These are phyloP conservation scores for Pisolithus sp. DNA, from an alignment of 768 basidiomycete species.

Conservation along the genomic window DNA sequence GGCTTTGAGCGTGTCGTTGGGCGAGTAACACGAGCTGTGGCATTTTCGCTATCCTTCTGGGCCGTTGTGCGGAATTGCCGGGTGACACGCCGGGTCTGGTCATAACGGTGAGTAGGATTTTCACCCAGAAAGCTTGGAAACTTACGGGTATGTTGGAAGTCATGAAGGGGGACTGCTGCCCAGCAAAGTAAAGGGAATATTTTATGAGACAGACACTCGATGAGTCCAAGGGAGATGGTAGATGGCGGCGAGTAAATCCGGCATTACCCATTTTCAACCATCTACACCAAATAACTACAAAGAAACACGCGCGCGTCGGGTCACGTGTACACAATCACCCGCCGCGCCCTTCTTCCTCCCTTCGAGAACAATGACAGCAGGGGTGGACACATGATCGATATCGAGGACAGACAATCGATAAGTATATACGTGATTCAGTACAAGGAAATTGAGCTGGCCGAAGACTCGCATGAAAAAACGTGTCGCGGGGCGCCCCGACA, in stretches of 20 bases:
- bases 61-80: conserved; percentile 47
- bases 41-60: conserved; percentile 64
- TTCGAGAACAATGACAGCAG: not conserved
- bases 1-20: conserved; percentile 55
- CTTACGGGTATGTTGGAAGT: conserved; percentile 44
- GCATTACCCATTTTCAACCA: conserved; percentile 30
- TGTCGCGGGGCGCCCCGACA: too few species aligned
- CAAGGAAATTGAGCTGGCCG: too few species aligned
- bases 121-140: not conserved
- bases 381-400: too few species aligned
- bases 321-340: conserved; percentile 26
- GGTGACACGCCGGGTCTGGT: conserved; percentile 59
- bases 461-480: too few species aligned
- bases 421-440: too few species aligned
- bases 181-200: not conserved
- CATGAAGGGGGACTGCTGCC: conserved; percentile 14
- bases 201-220: conserved; percentile 5
- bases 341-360: too few species aligned
- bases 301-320: conserved; percentile 32
- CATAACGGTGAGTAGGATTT: not conserved
- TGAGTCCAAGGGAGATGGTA: conserved; percentile 4
- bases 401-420: too few species aligned
- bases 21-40: conserved; percentile 56
- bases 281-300: conserved; percentile 31
- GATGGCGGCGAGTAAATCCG: conserved; percentile 11